Evolutionary conservation across 768 basidiomycete genomes (phyloP), one percentile per base, ranked within the genome.

Genomic region (Sporobolomyces roseus): DNA sequence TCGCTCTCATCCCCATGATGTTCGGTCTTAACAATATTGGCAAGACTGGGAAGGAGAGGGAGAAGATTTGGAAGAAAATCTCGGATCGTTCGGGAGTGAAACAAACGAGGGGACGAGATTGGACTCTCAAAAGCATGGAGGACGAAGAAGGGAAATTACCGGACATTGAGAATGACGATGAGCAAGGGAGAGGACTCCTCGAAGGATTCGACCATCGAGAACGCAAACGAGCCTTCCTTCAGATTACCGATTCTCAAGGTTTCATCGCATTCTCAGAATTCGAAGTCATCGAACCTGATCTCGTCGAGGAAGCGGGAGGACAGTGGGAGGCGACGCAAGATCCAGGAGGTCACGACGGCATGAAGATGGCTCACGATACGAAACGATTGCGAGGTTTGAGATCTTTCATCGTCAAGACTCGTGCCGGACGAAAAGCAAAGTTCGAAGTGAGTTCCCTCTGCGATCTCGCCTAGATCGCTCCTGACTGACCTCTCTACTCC

Each of bases 391-490:
- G 82, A 66, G 83, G 86, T 79, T 83, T 83, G 70, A 82, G 90
- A 52, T 85, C 85, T 3, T 94, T 97, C 71, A 90, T 93, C 77
- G 79, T 94, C 45, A 79, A 87, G 61, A 81, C 91, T 62, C 83
- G 81, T 27, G 85, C 84, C 14, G 91, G 91, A 4, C 81, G 82
- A 35, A 83, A 88, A 19, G 77, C 91, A 59, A 82, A 87, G 23
- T 90, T 91, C 61, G 91, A 97, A 84, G 92, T 91, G 72, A 68
- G 83, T 72, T 13, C 33, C 13, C 61, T 63, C 43, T 8, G 10
- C 38, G 25, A 13, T 43, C 63, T 29, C 35, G 35, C 32, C 21
- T 36, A 12, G 5, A 33, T 17, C 4, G 17, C 19, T 33, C 21
- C 35, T n/a, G 35, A 25, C 35, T 36, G 21, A 50, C 12, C 21